Evolutionary conservation across 306 rosid genomes (phyloP), one percentile per base, ranked within the genome.

Genomic region (Sophora flavescens): DNA sequence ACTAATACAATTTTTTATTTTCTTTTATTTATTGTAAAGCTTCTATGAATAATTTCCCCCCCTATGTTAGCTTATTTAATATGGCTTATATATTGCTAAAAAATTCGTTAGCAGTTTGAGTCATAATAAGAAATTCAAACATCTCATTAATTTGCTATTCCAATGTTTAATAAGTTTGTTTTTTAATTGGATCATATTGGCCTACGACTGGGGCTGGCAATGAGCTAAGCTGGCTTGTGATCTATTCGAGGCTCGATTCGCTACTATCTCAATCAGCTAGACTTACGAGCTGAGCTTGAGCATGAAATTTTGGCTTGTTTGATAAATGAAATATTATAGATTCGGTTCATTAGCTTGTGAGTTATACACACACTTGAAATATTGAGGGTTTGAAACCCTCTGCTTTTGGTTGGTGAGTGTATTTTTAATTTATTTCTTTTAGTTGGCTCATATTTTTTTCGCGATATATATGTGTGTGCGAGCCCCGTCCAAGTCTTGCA

Each of bases 81-180:
- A 63, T 17, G 61, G 11, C 68, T 62, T 47, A 53, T 57, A 13
- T 30, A 60, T n/a, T 32, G 38, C 35, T 28, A 26, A 17, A 4
- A 61, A 72, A 10, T 71, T 42, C 18, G 8, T 8, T 53, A 53
- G 38, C 45, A 63, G 28, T 68, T 57, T 54, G 36, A 57, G 69
- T 69, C 62, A 42, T 22, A 16, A 58, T 70, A 30, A 12, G 48
- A 39, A 58, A 13, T 50, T 68, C 63, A 38, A 50, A 53, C 56
- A 56, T 57, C 32, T 77, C 26, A 36, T 32, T 28, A 65, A 9
- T 51, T 68, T 81, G 53, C 33, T 51, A 61, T 42, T 69, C 52
- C 16, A 6, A 41, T 53, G 67, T 17, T 18, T 78, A 53, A 36
- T 57, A n/a, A 10, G 52, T 73, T 54, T 66, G 6, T 36, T 63